Percentiles rank a stretch among this genome's conserved stretches.
These are phyloP conservation scores for Blastobotrys indianensis DNA, from an alignment of 1,139 yeast genomes.

Conservation along the genomic window DNA sequence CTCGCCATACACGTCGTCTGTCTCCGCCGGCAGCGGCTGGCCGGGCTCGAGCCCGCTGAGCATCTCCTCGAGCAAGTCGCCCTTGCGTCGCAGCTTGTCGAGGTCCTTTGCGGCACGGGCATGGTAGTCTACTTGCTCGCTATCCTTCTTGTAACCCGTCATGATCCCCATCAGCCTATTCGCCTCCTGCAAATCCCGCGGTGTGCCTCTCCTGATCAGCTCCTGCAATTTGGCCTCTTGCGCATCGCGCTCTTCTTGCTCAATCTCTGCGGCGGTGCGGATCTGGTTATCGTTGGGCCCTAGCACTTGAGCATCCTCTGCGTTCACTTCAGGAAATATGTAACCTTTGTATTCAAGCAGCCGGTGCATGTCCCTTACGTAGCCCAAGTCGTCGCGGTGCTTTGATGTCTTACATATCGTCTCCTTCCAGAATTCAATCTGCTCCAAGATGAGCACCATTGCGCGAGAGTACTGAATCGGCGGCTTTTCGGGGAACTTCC, in stretches of 20 bases:
- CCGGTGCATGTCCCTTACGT: constrained; percentile 93
- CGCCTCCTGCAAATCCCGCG: constrained; percentile 93
- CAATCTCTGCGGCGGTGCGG: constrained; percentile 83
- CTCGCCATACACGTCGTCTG: constrained; percentile 58
- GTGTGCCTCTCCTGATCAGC: constrained; percentile 89
- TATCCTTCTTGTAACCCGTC: constrained; percentile 70
- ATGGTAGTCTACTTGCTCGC: constrained; percentile 70
- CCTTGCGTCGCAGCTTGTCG: constrained; percentile 77
- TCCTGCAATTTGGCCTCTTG: constrained; percentile 95
- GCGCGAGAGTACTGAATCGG: constrained; percentile 78
- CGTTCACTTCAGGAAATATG: constrained; percentile 82
- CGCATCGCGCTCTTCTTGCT: constrained; percentile 85
- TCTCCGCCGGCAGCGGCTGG: constrained; percentile 46
- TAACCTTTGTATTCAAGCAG: constrained; percentile 82
- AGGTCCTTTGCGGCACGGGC: constrained; percentile 81
- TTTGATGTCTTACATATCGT: constrained; percentile 87
- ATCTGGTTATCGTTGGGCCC: constrained; percentile 79
- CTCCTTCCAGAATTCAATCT: constrained; percentile 96
- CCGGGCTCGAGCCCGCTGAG: constrained; percentile 36
- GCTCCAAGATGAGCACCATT: constrained; percentile 78
- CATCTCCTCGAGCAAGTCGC: constrained; percentile 90
- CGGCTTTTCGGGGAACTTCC: constrained; percentile 91
- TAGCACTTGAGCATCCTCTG: constrained; percentile 88
- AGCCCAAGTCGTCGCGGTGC: constrained; percentile 86
- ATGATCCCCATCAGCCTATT: constrained; percentile 93